These are phyloP conservation scores for Aphanoascus verrucosus DNA, from an alignment of 2,329 filamentous ascomycete species.

Conservation along the genomic window DNA sequence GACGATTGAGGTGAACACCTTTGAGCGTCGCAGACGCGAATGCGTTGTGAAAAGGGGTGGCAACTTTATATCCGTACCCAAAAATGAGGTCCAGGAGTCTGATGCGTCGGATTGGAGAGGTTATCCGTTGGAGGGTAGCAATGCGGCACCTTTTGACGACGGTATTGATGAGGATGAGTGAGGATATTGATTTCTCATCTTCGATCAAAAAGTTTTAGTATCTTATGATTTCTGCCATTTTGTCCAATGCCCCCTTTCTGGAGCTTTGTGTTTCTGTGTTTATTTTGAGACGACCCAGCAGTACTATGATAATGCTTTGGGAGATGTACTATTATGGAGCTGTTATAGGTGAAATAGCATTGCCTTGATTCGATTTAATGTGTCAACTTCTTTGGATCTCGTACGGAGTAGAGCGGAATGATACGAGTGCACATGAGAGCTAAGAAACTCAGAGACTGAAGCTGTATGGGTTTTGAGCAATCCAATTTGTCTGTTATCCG, in stretches of 20 bases:
- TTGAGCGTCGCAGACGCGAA: constrained; percentile 27
- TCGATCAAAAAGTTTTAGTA: background rate
- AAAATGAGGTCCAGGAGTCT: constrained; percentile 17
- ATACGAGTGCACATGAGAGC: no score
- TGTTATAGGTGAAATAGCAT: no score
- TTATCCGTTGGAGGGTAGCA: constrained; percentile 21
- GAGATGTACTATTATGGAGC: no score
- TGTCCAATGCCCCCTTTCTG: background rate
- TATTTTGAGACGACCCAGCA: no score
- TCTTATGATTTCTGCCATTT: background rate
- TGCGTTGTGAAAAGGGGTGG: constrained; percentile 24
- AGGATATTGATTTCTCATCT: background rate
- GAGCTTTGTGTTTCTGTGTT: no score
- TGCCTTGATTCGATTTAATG: no score
- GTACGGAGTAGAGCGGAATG: no score
- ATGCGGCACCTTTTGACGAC: constrained; percentile 19
- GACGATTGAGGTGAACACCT: constrained; percentile 39
- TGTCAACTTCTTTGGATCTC: no score
- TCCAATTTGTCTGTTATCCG: no score
- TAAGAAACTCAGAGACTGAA: no score
- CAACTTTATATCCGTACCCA: constrained; percentile 17
- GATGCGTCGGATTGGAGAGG: constrained; percentile 23
- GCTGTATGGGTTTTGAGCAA: no score
- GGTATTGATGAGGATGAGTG: constrained; percentile 7
- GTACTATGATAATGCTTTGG: no score